Conservation (phyloP, 129 eudicot genomes). For the Centaurea solstitialis region DNA sequence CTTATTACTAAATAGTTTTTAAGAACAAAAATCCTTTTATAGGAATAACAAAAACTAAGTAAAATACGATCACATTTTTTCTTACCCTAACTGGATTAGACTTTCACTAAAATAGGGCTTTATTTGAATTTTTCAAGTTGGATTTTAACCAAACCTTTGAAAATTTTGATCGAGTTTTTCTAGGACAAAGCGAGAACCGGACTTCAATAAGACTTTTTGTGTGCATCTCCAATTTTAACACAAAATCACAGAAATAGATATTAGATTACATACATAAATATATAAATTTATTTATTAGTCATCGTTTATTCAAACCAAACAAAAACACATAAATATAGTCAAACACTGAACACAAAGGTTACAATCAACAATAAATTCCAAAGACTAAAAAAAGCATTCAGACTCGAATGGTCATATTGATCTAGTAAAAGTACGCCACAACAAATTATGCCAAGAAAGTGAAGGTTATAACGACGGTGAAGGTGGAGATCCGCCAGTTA, state of each 20-base stretch:
- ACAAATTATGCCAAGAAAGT: slow-evolving; percentile 43
- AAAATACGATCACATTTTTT: no score
- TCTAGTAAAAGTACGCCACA: slow-evolving; percentile 34
- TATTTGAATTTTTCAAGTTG: background rate
- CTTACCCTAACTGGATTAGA: background rate
- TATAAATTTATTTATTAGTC: background rate
- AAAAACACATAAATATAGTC: background rate
- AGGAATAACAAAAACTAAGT: no score
- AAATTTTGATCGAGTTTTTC: background rate
- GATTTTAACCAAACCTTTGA: background rate
- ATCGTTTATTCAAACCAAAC: background rate
- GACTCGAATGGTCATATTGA: slow-evolving; percentile 14
- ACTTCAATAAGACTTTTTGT: no score
- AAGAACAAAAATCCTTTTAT: background rate
- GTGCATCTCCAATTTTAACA: background rate
- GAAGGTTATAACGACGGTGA: slow-evolving; percentile 34
- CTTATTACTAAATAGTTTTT: background rate
- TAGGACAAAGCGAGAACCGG: background rate
- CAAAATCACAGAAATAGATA: background rate
- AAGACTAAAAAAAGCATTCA: background rate
- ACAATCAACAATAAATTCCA: background rate
- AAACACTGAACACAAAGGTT: background rate
- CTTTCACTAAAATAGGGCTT: background rate
- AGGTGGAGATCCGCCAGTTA: background rate
- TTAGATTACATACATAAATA: no score